These are phyloP conservation scores for Daldinia grandis DNA, from an alignment of 495 filamentous ascomycete species.

Conservation along the genomic window DNA sequence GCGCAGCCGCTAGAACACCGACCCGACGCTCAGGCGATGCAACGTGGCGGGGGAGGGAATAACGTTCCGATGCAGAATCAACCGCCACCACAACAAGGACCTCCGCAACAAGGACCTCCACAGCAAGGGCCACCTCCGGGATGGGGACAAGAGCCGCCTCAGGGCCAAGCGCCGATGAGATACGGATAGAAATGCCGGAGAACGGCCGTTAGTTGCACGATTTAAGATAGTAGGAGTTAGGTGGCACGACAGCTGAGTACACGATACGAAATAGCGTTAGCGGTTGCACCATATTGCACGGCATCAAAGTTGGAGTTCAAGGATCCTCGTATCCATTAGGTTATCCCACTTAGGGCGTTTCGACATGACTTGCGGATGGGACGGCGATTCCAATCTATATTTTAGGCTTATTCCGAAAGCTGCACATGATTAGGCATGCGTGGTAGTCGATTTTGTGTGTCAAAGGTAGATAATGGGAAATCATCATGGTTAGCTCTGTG, in stretches of 20 bases:
- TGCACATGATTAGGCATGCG: background rate
- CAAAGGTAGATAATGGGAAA: background rate
- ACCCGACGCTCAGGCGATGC: conserved; percentile 59
- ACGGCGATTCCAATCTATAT: conserved; percentile 1
- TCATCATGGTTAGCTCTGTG: background rate
- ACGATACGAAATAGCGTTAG: background rate
- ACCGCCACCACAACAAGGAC: conserved; percentile 8
- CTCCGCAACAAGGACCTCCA: conserved; percentile 17
- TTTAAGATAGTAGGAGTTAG: background rate
- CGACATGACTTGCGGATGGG: conserved; percentile 16
- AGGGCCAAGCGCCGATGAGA: conserved; percentile 49
- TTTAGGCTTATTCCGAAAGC: background rate
- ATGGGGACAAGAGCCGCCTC: conserved; percentile 37
- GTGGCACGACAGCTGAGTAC: background rate
- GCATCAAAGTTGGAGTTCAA: conserved; percentile 27
- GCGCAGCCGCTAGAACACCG: conserved; percentile 63
- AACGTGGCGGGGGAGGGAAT: conserved; percentile 47
- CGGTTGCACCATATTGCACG: conserved; percentile 2
- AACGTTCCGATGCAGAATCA: conserved; percentile 58
- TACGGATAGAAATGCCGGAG: conserved; percentile 35
- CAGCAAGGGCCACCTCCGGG: conserved; percentile 35
- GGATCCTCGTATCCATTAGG: conserved; percentile 15
- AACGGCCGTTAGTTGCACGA: background rate
- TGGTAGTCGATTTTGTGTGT: background rate
- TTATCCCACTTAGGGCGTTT: conserved; percentile 30